Percentiles rank a stretch among this genome's conserved stretches.
phyloP scores from a whole-genome alignment of 495 filamentous ascomycete genomes.

The Pseudevernia furfuracea region DNA sequence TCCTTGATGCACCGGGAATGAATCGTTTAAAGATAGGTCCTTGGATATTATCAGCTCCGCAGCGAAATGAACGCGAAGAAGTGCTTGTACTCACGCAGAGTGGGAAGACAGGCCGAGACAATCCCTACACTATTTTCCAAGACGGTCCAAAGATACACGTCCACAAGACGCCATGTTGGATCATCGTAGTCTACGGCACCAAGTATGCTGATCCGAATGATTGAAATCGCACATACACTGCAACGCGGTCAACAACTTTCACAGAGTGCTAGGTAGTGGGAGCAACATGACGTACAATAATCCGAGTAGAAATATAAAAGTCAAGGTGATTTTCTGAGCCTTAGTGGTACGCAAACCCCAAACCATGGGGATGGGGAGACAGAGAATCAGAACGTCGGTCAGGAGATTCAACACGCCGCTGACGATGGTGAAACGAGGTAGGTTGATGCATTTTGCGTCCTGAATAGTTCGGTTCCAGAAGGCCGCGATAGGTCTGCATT shows the following conservation, averaged over 20 bases:
- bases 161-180: constrained; percentile 1
- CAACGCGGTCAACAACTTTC: not conserved
- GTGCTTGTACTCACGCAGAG: not conserved
- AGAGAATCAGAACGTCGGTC: constrained; percentile 33
- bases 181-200: not conserved
- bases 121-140: not conserved
- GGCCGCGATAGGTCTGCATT: not conserved
- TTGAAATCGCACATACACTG: not conserved
- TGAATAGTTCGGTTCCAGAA: not conserved
- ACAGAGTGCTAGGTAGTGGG: not conserved
- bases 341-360: constrained; percentile 29
- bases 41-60: not conserved
- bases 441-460: not conserved
- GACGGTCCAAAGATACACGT: not conserved
- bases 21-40: not conserved
- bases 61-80: not conserved
- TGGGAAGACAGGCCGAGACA: not conserved
- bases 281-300: not conserved
- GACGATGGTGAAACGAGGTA: constrained; percentile 11
- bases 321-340: constrained; percentile 27
- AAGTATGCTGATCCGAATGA: not conserved
- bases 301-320: not conserved
- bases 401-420: constrained; percentile 26
- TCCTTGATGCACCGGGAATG: not conserved
- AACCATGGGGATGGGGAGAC: constrained; percentile 33